A percentile compares a stretch with the other conserved stretches of the same genome.
phyloP scores from a whole-genome alignment of 371 early-diverging fungal genomes.

The Polyrhizophydium stewartii region DNA sequence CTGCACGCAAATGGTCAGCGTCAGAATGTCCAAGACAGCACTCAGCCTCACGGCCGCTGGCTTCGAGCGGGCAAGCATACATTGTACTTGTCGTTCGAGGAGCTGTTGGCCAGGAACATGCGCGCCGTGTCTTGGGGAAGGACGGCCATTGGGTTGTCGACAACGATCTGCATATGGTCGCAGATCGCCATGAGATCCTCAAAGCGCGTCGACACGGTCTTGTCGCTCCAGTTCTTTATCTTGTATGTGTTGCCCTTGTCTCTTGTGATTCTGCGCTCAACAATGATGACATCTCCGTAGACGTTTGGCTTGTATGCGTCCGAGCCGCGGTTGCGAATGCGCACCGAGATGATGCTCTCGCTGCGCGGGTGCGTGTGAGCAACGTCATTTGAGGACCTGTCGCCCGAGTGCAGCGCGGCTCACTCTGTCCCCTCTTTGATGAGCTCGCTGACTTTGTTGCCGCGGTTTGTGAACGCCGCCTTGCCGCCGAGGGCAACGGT shows the following conservation, averaged over 20 bases:
- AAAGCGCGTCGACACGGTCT: slow-evolving; percentile 63
- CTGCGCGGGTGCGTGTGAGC: slow-evolving; percentile 33
- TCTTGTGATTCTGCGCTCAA: slow-evolving; percentile 76
- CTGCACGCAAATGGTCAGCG: slow-evolving; percentile 12
- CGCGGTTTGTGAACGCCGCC: slow-evolving; percentile 83
- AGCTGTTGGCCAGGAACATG: slow-evolving; percentile 78
- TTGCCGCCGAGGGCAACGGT: slow-evolving; percentile 89
- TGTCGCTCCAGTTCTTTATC: slow-evolving; percentile 60
- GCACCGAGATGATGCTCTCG: slow-evolving; percentile 61
- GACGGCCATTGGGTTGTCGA: slow-evolving; percentile 89
- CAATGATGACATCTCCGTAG: slow-evolving; percentile 74
- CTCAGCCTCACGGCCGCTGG: no score
- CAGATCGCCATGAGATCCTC: slow-evolving; percentile 78
- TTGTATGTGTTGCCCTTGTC: slow-evolving; percentile 70
- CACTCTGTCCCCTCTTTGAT: slow-evolving; percentile 75
- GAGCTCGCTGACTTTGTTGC: slow-evolving; percentile 66
- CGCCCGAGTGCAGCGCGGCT: background rate
- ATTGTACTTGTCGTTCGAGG: slow-evolving; percentile 79
- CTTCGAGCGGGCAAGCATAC: slow-evolving; percentile 22
- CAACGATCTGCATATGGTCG: slow-evolving; percentile 85
- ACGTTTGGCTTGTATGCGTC: slow-evolving; percentile 76
- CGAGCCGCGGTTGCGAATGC: slow-evolving; percentile 74
- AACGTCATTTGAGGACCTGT: no score
- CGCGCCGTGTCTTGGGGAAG: slow-evolving; percentile 91
- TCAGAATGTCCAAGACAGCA: background rate